Evolutionary conservation across 306 rosid species (phyloP).

Genomic region (Arachis hypogaea): DNA sequence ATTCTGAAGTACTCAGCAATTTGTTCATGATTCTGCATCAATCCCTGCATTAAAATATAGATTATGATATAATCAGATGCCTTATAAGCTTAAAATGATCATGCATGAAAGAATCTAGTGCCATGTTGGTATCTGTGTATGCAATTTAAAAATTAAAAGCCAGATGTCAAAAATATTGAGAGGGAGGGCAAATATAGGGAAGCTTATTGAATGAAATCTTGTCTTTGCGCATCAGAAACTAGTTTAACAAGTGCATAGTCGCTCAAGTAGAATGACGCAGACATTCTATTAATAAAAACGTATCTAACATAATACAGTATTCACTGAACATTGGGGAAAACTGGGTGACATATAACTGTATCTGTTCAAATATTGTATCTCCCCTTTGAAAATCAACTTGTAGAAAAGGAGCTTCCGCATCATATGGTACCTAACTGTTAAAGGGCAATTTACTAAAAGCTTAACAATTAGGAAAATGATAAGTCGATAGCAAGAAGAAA

Average conservation of each 20-base stretch:
- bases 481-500: slow-evolving; percentile 1
- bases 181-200: slow-evolving; percentile 24
- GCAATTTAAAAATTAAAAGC: slow-evolving; percentile 7
- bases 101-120: slow-evolving; percentile 19
- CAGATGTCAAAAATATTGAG: slow-evolving; percentile 7
- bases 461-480: slow-evolving; percentile 20
- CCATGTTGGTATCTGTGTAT: neutral
- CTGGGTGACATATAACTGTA: neutral
- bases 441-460: slow-evolving; percentile 23
- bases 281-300: slow-evolving; percentile 1
- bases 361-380: neutral
- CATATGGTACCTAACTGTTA: neutral
- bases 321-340: slow-evolving; percentile 12
- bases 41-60: slow-evolving; percentile 63
- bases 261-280: neutral
- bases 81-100: slow-evolving; percentile 2
- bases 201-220: slow-evolving; percentile 3
- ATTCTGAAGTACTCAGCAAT: slow-evolving; percentile 75
- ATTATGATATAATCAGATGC: slow-evolving; percentile 16
- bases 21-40: slow-evolving; percentile 83
- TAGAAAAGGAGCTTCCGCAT: slow-evolving; percentile 1
- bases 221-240: neutral
- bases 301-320: slow-evolving; percentile 1
- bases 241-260: slow-evolving; percentile 17
- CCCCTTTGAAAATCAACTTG: neutral